Base-by-base conservation (phyloP, 495 filamentous ascomycete genomes). In the Chaetomium fimeti region DNA sequence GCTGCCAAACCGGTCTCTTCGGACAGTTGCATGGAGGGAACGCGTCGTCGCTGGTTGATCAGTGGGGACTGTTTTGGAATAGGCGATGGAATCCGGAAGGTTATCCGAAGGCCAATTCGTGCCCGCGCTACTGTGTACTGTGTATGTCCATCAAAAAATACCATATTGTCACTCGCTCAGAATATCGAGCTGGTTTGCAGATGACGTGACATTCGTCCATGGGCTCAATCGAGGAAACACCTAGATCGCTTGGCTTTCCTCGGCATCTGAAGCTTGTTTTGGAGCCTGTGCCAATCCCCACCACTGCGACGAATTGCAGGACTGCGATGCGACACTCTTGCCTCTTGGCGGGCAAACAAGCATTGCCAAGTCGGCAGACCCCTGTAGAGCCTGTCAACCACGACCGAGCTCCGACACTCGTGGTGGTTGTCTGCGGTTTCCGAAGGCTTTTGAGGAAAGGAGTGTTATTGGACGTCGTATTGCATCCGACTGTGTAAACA, bases 201-300 rank as follows among this genome's bases (percentile, higher is more conserved):
- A 53, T 53, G 24, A 36, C 40, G 27, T 29, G 51, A 18, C 28
- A 5, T 27, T 2, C 15, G 7, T 53, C 24, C 25, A 27, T 52
- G 9, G 2, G 27, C 28, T 28, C 1, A 48, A 18, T 29, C 18
- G 20, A 49, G 6, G 13, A 5, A 9, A 28, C 51, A n/a, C n/a
- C n/a, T n/a, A 58, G 45, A n/a, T 9, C 1, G 13, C 57, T 55
- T 57, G 56, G 55, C 49, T 47, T 48, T 59, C 56, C 62, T 60
- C 56, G 63, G 63, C 63, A 48, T 55, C 15, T 36, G 32, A 40
- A 60, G 63, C 63, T 65, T 65, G 57, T 60, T 56, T 36, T 55
- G 9, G 25, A 53, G 38, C 56, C 38, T 4, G 15, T 20, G 20
- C 1, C n/a, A 20, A 16, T 53, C 53, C 51, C 48, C 57, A 60